These are phyloP conservation scores for Polyporus tsugae DNA, from an alignment of 1,284 basidiomycete genomes.

Conservation along the genomic window DNA sequence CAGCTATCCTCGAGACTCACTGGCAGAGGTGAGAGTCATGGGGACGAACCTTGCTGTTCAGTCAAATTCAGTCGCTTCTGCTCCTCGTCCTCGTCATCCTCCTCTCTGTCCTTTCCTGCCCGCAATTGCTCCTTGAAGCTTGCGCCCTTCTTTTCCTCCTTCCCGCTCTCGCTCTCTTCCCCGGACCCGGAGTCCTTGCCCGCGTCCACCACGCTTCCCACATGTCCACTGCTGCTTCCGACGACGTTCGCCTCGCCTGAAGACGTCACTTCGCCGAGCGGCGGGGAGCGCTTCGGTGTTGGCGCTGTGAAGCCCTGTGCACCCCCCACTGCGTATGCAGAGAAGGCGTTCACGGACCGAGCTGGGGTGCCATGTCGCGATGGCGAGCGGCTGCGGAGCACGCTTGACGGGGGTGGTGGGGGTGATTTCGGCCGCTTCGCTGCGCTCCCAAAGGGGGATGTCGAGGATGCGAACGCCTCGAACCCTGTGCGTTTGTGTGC, in stretches of 20 bases:
- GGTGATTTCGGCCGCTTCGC: slow-evolving; percentile 45
- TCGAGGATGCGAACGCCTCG: slow-evolving; percentile 76
- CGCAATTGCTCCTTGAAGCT: slow-evolving; percentile 71
- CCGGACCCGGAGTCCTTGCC: slow-evolving; percentile 24
- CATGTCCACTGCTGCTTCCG: slow-evolving; percentile 30
- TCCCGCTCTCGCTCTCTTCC: slow-evolving; percentile 39
- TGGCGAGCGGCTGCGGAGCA: slow-evolving; percentile 37
- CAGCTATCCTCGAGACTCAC: slow-evolving; percentile 3
- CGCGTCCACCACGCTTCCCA: slow-evolving; percentile 22
- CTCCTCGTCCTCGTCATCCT: slow-evolving; percentile 60
- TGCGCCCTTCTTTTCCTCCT: slow-evolving; percentile 10
- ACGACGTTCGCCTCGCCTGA: slow-evolving; percentile 15
- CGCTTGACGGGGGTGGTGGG: slow-evolving; percentile 33
- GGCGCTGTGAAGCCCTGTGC: slow-evolving; percentile 57
- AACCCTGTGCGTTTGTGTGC: slow-evolving; percentile 57
- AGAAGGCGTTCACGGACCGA: slow-evolving; percentile 58
- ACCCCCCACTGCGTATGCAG: slow-evolving; percentile 61
- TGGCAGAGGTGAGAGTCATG: not conserved
- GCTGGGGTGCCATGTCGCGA: slow-evolving; percentile 34
- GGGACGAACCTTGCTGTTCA: slow-evolving; percentile 74
- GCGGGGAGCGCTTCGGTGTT: slow-evolving; percentile 57
- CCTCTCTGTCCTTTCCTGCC: slow-evolving; percentile 51
- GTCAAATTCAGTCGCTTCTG: slow-evolving; percentile 57
- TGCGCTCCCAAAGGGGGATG: slow-evolving; percentile 73
- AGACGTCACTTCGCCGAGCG: slow-evolving; percentile 38